Conservation (phyloP, 257 asterid species). For the Nicotiana tabacum region DNA sequence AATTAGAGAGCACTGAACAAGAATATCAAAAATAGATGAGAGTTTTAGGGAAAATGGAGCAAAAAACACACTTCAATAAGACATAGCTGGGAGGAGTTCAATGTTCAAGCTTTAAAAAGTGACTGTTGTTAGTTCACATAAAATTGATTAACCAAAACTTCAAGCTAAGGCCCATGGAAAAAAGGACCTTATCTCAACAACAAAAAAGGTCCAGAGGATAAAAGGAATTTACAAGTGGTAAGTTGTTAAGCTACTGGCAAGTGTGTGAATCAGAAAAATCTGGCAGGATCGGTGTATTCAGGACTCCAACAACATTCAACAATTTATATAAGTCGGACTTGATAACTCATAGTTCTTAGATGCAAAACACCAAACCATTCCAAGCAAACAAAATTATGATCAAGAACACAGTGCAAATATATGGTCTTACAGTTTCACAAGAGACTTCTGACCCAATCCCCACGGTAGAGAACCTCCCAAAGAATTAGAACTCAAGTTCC, state of each 20-base stretch:
- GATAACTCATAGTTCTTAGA: background rate
- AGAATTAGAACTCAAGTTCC: slow-evolving; percentile 79
- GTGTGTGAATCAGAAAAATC: background rate
- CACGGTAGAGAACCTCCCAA: slow-evolving; percentile 66
- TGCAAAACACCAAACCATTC: background rate
- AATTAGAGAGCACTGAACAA: background rate
- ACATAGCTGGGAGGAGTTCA: background rate
- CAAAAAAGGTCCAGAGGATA: background rate
- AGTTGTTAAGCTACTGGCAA: background rate
- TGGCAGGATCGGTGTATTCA: background rate
- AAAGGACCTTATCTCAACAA: background rate
- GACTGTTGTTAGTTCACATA: background rate
- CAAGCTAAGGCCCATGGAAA: background rate
- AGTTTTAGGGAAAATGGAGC: background rate
- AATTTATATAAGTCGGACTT: background rate
- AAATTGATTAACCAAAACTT: background rate
- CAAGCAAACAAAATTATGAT: background rate
- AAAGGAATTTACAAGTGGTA: background rate
- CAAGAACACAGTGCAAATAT: background rate
- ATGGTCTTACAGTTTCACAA: slow-evolving; percentile 70
- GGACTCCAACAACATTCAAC: background rate
- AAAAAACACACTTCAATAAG: background rate
- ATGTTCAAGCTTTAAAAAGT: background rate
- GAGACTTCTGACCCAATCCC: slow-evolving; percentile 74
- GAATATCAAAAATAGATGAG: background rate